Conservation (phyloP, 2,329 filamentous ascomycete genomes). For the Ophiostoma himal-ulmi region DNA sequence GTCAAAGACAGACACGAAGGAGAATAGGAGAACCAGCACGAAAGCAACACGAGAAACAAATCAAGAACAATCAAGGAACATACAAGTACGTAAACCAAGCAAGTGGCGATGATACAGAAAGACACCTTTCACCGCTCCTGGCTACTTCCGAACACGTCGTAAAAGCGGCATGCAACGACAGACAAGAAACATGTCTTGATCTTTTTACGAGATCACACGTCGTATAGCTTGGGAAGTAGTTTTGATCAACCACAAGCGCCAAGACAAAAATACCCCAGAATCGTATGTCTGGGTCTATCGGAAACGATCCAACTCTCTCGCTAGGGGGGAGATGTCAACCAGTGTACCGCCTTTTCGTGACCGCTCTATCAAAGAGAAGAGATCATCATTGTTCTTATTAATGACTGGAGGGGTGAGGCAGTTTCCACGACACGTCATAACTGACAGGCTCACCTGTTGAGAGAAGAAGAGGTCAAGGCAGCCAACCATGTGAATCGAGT, state of each 20-base stretch:
- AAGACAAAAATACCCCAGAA: neutral
- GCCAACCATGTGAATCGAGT: neutral
- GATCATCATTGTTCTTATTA: neutral
- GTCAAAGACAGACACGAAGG: neutral
- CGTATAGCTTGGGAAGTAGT: neutral
- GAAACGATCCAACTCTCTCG: neutral
- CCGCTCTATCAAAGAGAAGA: neutral
- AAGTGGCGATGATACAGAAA: neutral
- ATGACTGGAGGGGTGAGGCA: no score
- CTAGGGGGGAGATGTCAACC: neutral
- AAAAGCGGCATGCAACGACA: neutral
- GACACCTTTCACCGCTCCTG: neutral
- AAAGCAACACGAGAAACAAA: neutral
- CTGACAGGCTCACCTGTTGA: no score
- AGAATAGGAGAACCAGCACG: neutral
- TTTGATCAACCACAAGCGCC: neutral
- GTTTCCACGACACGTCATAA: no score
- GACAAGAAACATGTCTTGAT: neutral
- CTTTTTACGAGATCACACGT: neutral
- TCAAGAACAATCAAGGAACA: neutral
- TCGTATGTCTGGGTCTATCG: neutral
- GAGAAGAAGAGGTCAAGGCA: neutral
- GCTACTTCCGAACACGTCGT: neutral
- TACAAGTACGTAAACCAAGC: neutral
- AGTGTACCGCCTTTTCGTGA: neutral